Base-by-base conservation (phyloP, 192 early-diverging fungal species). In the Funneliformis geosporum region DNA sequence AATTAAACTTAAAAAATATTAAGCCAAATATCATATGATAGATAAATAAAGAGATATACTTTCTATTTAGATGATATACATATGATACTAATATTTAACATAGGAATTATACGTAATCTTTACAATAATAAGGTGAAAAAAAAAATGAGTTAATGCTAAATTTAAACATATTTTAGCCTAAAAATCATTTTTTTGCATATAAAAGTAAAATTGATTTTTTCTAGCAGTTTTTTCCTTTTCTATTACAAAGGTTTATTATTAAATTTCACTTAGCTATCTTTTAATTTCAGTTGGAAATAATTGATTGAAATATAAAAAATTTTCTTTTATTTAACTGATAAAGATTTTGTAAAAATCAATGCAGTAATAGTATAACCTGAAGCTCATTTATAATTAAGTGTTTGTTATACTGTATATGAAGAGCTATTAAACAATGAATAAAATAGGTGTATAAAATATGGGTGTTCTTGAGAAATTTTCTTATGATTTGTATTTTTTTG, bases 291-390 rank as follows among this genome's bases (percentile, higher is more conserved):
- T 16, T 43, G 16, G 27, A 11, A 65, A 27, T 33, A 5, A 28
- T n/a, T 12, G 8, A 65, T n/a, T 12, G 8, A 65, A 65, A 65
- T 65, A 65, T 65, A 65, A 65, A 10, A 16, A 70, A 5, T 70
- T 70, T 70, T 4, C 10, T 42, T 23, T 44, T 40, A 44, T 44
- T 40, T 42, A n/a, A 70, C n/a, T 18, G 68, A 70, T 33, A 75
- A 75, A 60, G 10, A 59, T n/a, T 75, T 75, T 60, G 23, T 27
- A 3, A 11, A 75, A 59, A 75, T 75, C 8, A 75, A 75, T 75
- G 55, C 28, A 5, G 2, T 28, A 75, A 59, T 1, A 55, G 47
- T 75, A 18, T 75, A 27, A 18, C 55, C 73, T 28, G 25, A 75
- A 33, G 33, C 55, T 4, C 23, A 55, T 8, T 14, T 75, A 9